These are phyloP conservation scores for Candida maesae DNA, from an alignment of 805 yeast species.

Conservation along the genomic window DNA sequence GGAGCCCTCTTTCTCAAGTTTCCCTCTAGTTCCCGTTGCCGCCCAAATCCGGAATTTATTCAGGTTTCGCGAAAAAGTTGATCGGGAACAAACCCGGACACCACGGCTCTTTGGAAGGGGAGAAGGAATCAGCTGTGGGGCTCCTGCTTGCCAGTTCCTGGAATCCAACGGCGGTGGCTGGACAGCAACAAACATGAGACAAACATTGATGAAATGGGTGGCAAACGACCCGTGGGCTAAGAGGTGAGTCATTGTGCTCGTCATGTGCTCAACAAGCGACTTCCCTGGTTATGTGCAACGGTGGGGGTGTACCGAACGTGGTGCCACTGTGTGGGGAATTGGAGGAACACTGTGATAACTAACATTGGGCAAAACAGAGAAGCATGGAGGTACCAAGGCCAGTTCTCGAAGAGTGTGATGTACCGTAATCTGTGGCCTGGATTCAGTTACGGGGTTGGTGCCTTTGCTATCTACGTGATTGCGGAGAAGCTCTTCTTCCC, in stretches of 20 bases:
- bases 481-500: constrained; percentile 27
- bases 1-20: too few species aligned
- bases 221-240: constrained; percentile 48
- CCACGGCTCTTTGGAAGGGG: neutral
- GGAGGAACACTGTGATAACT: too few species aligned
- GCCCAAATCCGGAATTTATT: too few species aligned
- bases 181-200: constrained; percentile 17
- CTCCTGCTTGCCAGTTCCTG: too few species aligned
- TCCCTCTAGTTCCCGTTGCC: too few species aligned
- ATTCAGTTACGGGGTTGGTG: constrained; percentile 71
- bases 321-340: too few species aligned
- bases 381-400: constrained; percentile 89
- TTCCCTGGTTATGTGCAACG: neutral
- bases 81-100: neutral
- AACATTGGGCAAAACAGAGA: constrained; percentile 47
- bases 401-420: constrained; percentile 66
- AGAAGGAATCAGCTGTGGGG: too few species aligned
- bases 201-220: constrained; percentile 15
- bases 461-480: constrained; percentile 60
- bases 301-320: neutral
- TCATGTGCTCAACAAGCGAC: too few species aligned
- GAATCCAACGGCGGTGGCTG: too few species aligned
- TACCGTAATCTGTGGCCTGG: constrained; percentile 78
- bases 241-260: constrained; percentile 37
- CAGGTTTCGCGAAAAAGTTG: too few species aligned